Base-by-base conservation (phyloP, 805 yeast species). In the Metschnikowia amazonensis region DNA sequence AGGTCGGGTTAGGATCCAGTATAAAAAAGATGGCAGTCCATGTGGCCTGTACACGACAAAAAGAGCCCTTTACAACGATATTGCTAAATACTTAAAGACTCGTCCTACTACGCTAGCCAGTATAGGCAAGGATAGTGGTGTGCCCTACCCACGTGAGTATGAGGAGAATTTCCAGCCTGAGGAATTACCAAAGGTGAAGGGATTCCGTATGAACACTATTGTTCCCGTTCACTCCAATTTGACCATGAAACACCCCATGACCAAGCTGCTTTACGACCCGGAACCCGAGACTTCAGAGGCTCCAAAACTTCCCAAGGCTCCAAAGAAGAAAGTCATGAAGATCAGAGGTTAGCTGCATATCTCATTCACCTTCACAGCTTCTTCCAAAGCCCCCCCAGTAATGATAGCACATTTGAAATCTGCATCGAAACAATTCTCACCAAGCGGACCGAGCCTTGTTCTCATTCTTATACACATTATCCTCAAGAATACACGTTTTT, bases 161-260 rank as follows among this genome's bases (percentile, higher is more conserved):
- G 52, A 52, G 25, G 66, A 62, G 33, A 75, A 71, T 10, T 77
- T 79, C 53, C 74, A 70, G 51, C 79, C 86, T 10, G 71, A 75
- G 55, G 72, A 77, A 65, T 64, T 84, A 58, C 95, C 96, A 9
- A 72, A 67, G 46, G 96, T 95, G n/a, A 79, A 81, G 55, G 96
- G 96, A 10, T 85, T 86, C 74, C 80, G 75, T 57, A 85, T 90
- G 87, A 88, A 86, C 64, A 79, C 82, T 2, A 82, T 92, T 36
- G 88, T 90, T 11, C 99, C 99, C n/a, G 74, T 89, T 25, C 89
- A 84, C 58, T 84, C 95, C 44, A 81, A 84, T 16, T 81, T 84
- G 36, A 75, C 90, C 36, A 76, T 87, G 74, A 90, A 86, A 25
- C 89, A 86, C 57, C 97, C 97, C 42, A 81, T 82, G 75, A 81